A percentile compares a stretch with the other conserved stretches of the same genome.
These are phyloP conservation scores for Apocynum venetum DNA, from an alignment of 257 asterid species.

Conservation along the genomic window DNA sequence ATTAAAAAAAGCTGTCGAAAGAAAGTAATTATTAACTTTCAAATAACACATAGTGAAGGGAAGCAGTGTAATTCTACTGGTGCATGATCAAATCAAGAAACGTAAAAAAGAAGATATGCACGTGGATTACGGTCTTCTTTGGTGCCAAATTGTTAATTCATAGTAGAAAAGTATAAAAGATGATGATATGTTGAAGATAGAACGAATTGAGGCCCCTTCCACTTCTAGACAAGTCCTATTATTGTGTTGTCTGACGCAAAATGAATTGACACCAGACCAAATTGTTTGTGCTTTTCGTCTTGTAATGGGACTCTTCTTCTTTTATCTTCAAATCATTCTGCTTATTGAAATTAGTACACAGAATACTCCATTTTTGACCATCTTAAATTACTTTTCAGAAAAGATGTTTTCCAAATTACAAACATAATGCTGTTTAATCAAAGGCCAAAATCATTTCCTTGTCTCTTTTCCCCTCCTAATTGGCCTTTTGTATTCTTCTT, in stretches of 20 bases:
- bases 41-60: too few relatives aligned
- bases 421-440: conserved; percentile 6
- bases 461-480: background rate
- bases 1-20: too few relatives aligned
- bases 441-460: background rate
- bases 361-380: background rate
- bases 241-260: conserved; percentile 14
- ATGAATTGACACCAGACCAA: conserved; percentile 19
- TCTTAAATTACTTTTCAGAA: background rate
- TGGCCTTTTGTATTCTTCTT: background rate
- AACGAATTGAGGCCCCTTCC: background rate
- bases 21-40: too few relatives aligned
- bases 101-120: background rate
- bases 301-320: background rate
- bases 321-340: background rate
- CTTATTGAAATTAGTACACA: background rate
- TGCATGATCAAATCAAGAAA: too few relatives aligned
- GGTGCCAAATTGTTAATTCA: background rate
- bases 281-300: background rate
- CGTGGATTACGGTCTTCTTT: background rate
- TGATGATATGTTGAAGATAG: background rate
- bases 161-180: background rate
- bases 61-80: too few relatives aligned
- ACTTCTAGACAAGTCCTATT: conserved; percentile 6
- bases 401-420: conserved; percentile 10